These are phyloP conservation scores for Silene vulgaris DNA, from an alignment of 179 eudicot species.

Conservation along the genomic window DNA sequence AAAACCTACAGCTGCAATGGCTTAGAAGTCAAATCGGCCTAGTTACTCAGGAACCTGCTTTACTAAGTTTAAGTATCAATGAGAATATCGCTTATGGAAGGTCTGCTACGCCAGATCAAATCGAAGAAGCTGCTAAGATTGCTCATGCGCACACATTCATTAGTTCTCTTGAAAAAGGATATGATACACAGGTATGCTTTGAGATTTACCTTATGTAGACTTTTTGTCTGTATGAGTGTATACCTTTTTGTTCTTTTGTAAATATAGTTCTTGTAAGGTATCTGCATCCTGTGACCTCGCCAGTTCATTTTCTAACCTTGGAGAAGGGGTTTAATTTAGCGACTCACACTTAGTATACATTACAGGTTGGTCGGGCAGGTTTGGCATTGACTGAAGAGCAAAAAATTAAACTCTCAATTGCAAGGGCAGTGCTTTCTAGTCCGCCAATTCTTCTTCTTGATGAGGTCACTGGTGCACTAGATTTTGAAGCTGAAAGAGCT, in stretches of 20 bases:
- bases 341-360: constrained; percentile 16
- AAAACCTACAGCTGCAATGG: constrained; percentile 91
- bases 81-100: constrained; percentile 97
- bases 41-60: constrained; percentile 97
- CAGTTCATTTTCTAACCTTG: not conserved
- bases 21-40: constrained; percentile 93
- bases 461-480: constrained; percentile 99
- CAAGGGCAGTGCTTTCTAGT: constrained; percentile 90
- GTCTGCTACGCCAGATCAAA: constrained; percentile 66
- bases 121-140: constrained; percentile 97
- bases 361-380: constrained; percentile 89
- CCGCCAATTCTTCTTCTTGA: constrained; percentile 97
- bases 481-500: constrained; percentile 95
- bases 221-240: not conserved
- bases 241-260: not conserved
- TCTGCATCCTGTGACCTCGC: not conserved
- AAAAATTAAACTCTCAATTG: constrained; percentile 91
- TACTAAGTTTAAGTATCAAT: constrained; percentile 81
- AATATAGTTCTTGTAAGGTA: not conserved
- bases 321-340: not conserved
- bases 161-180: constrained; percentile 88
- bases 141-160: constrained; percentile 95
- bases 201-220: constrained; percentile 10
- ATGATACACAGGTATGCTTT: constrained; percentile 75
- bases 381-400: constrained; percentile 86